Percentiles rank a stretch among this genome's conserved stretches.
These are phyloP conservation scores for Fusarium compactum DNA, from an alignment of 2,329 filamentous ascomycete genomes.

Conservation along the genomic window DNA sequence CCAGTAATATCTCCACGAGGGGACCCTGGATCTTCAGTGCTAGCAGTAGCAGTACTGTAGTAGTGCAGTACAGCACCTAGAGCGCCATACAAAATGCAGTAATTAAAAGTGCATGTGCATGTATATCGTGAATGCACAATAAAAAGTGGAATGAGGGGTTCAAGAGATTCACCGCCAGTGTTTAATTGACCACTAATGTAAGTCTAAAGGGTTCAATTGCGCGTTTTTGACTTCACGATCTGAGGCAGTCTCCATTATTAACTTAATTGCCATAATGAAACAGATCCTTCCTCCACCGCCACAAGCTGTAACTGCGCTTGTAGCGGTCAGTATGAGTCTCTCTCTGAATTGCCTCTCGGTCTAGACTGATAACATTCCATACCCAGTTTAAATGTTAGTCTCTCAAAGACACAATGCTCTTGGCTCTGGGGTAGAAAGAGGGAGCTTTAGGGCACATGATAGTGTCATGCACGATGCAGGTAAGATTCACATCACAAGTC, in stretches of 20 bases:
- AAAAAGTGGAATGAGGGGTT: conserved; percentile 33
- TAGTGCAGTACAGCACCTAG: background rate
- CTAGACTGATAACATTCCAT: conserved; percentile 22
- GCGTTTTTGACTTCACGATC: conserved; percentile 17
- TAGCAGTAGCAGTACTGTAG: background rate
- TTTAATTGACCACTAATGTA: conserved; percentile 17
- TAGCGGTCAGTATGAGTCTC: conserved; percentile 9
- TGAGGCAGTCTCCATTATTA: conserved; percentile 19
- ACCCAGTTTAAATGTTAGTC: background rate
- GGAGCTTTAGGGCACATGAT: conserved; percentile 16
- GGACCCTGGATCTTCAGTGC: conserved; percentile 38
- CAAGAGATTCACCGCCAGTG: conserved; percentile 31
- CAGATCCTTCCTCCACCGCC: conserved; percentile 16
- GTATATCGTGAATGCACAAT: conserved; percentile 14
- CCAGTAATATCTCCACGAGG: conserved; percentile 15
- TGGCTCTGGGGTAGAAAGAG: conserved; percentile 4
- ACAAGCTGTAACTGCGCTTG: conserved; percentile 7
- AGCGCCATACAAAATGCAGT: background rate
- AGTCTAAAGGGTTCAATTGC: background rate
- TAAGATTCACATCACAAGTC: conserved; percentile 30
- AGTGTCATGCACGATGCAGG: conserved; percentile 39
- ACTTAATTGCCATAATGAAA: conserved; percentile 13
- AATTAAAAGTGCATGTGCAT: conserved; percentile 1
- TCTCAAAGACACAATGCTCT: background rate
- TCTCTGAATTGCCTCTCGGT: conserved; percentile 23